These are phyloP conservation scores for Trametopsis cervina DNA, from an alignment of 768 basidiomycete species.

Conservation along the genomic window DNA sequence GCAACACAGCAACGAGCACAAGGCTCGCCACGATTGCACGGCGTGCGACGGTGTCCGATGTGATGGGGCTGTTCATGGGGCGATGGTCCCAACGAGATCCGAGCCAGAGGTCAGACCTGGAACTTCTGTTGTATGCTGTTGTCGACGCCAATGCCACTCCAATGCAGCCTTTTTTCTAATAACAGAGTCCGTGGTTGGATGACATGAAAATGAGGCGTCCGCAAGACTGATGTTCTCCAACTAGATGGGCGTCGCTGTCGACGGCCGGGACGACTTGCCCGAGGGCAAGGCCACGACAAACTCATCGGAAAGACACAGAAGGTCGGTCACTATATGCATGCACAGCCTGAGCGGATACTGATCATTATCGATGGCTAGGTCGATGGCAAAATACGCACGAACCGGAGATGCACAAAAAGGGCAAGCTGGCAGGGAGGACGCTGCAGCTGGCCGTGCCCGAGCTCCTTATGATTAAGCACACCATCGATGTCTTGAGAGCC, in stretches of 20 bases:
- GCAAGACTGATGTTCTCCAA: neutral
- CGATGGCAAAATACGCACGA: conserved; percentile 43
- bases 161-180: too few relatives aligned
- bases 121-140: too few relatives aligned
- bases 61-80: too few relatives aligned
- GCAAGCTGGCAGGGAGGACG: conserved; percentile 46
- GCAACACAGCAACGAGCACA: too few relatives aligned
- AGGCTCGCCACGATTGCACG: too few relatives aligned
- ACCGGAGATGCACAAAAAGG: conserved; percentile 46
- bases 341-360: neutral
- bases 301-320: conserved; percentile 53
- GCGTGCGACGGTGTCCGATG: too few relatives aligned
- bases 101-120: too few relatives aligned
- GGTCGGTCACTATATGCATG: conserved; percentile 24
- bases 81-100: too few relatives aligned
- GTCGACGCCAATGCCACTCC: too few relatives aligned
- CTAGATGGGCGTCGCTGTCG: conserved; percentile 31
- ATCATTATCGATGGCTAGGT: conserved; percentile 26
- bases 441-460: conserved; percentile 32
- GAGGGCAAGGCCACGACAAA: conserved; percentile 46
- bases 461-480: conserved; percentile 37
- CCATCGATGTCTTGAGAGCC: too few relatives aligned
- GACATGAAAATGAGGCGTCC: too few relatives aligned
- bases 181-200: too few relatives aligned
- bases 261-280: conserved; percentile 26